A percentile compares a stretch with the other conserved stretches of the same genome.
Conservation (phyloP, 208 protist genomes). For the Giardia muris region DNA sequence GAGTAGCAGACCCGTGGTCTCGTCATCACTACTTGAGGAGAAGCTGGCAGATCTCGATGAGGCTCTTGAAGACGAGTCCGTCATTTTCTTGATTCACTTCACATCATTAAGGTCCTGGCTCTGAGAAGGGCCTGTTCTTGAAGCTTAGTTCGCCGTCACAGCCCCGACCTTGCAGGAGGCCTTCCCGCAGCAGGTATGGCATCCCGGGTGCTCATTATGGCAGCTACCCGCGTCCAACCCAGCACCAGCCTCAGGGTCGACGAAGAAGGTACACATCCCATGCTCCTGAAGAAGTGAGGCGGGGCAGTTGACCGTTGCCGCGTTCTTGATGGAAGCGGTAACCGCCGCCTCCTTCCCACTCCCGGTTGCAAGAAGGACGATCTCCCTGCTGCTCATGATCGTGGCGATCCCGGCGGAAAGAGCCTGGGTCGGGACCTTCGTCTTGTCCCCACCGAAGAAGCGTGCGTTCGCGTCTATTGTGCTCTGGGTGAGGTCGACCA, state of each 20-base stretch:
- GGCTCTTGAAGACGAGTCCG: too few relatives aligned
- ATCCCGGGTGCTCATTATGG: background rate
- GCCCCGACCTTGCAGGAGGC: background rate
- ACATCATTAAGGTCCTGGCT: background rate
- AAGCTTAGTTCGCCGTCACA: too few relatives aligned
- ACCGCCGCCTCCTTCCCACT: background rate
- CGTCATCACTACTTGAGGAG: background rate
- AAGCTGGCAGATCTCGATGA: too few relatives aligned
- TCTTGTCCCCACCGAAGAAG: constrained; percentile 5
- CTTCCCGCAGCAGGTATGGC: background rate
- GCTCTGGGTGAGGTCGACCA: background rate
- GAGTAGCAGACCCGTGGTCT: background rate
- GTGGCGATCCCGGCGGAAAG: constrained; percentile 7
- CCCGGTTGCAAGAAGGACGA: constrained; percentile 26
- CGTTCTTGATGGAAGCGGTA: background rate
- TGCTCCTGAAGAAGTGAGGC: constrained; percentile 15
- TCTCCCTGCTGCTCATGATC: background rate
- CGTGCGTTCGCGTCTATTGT: constrained; percentile 19
- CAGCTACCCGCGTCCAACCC: background rate
- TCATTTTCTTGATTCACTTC: background rate
- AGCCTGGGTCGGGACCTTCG: background rate
- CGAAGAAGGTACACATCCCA: background rate
- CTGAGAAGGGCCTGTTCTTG: too few relatives aligned
- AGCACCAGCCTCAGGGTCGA: background rate
- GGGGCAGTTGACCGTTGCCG: background rate